Evolutionary conservation across 352 stramenopile genomes (phyloP).

Genomic region (Plasmopara halstedii): DNA sequence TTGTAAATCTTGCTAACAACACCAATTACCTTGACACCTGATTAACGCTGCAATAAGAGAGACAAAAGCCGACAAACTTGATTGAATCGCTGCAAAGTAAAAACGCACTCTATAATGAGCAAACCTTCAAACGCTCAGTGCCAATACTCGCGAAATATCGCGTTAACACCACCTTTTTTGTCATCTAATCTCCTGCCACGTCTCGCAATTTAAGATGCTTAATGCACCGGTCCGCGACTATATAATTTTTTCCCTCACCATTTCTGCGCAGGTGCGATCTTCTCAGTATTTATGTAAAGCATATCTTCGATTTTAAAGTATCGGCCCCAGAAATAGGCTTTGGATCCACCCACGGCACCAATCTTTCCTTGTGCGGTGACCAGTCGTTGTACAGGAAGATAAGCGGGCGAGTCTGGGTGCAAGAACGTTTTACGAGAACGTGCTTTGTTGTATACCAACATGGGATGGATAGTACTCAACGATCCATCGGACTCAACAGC

Average conservation of each 20-base stretch:
- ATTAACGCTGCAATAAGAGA: neutral
- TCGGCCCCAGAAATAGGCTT: conserved; percentile 84
- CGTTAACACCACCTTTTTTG: conserved; percentile 3
- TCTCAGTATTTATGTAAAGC: conserved; percentile 82
- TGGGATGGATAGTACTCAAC: conserved; percentile 65
- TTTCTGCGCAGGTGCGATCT: conserved; percentile 69
- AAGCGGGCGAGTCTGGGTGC: conserved; percentile 73
- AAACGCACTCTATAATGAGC: conserved; percentile 21
- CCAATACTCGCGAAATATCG: conserved; percentile 7
- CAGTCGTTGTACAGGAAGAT: conserved; percentile 53
- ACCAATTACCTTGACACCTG: neutral
- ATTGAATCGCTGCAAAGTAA: conserved; percentile 12
- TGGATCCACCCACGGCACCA: conserved; percentile 63
- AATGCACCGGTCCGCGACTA: conserved; percentile 9
- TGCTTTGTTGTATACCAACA: conserved; percentile 87
- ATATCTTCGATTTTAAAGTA: conserved; percentile 79
- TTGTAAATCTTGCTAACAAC: conserved; percentile 4
- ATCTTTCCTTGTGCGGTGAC: conserved; percentile 48
- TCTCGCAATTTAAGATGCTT: conserved; percentile 6
- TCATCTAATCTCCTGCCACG: conserved; percentile 5
- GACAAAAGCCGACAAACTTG: neutral
- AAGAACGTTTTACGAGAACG: conserved; percentile 82
- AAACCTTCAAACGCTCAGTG: conserved; percentile 13
- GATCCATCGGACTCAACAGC: conserved; percentile 52
- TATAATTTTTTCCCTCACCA: conserved; percentile 18